Conservation (phyloP, 345 rosid species). For the Eucalyptus polybractea region DNA sequence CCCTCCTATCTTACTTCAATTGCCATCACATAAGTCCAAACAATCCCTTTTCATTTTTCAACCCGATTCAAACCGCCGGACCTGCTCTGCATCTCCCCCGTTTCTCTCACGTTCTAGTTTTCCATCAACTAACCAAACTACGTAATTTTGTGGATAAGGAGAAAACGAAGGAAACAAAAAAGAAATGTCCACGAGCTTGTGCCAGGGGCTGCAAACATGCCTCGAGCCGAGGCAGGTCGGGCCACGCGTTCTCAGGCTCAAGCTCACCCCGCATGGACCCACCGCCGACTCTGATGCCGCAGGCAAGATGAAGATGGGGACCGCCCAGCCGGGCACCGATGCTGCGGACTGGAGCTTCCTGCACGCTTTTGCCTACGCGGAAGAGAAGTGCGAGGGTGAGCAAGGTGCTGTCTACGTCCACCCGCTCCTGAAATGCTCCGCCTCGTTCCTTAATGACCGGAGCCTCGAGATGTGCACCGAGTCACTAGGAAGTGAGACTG, state of each 20-base stretch:
- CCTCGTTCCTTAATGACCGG: constrained; percentile 33
- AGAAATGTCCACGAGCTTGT: constrained; percentile 21
- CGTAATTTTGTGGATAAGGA: neutral
- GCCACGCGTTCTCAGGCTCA: constrained; percentile 22
- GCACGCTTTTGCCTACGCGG: constrained; percentile 11
- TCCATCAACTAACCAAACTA: neutral
- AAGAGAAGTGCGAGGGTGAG: neutral
- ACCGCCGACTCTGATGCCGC: neutral
- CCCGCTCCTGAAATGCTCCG: constrained; percentile 35
- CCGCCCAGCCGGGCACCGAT: neutral
- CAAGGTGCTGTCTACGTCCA: constrained; percentile 28
- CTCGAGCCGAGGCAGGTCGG: constrained; percentile 2
- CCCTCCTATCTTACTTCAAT: neutral
- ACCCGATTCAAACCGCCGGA: neutral
- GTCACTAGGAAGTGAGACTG: constrained; percentile 73
- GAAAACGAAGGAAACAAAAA: neutral
- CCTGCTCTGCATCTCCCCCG: neutral
- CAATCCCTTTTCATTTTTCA: neutral
- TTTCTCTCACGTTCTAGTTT: neutral
- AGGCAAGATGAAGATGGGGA: neutral
- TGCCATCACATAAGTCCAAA: neutral
- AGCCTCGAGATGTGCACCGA: constrained; percentile 91
- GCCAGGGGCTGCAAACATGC: constrained; percentile 41
- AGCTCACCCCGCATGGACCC: constrained; percentile 18
- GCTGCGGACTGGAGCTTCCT: constrained; percentile 49